Percentiles rank a stretch among this genome's conserved stretches.
Conservation (phyloP, 225 moss, liverwort and hornwort species). For the Lunularia cruciata region DNA sequence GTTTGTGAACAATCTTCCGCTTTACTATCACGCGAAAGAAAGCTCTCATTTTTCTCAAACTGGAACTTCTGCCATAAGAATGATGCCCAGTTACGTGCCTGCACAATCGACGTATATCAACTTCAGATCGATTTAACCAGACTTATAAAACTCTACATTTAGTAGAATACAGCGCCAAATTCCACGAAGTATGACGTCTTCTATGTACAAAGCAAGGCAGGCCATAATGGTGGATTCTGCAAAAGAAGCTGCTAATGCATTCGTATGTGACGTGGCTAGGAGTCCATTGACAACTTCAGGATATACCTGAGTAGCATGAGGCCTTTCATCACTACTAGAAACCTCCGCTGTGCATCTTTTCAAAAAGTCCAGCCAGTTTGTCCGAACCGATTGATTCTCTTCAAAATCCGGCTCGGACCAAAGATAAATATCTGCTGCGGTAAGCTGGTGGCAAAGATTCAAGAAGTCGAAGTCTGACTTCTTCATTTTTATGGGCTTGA, state of each 20-base stretch:
- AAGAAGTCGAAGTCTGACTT: constrained; percentile 10
- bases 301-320: constrained; percentile 35
- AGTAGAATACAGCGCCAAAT: no score
- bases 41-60: not conserved
- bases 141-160: not conserved
- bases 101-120: not conserved
- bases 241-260: not conserved
- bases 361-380: constrained; percentile 28
- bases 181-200: no score
- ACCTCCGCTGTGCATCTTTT: constrained; percentile 27
- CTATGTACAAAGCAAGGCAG: not conserved
- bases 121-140: not conserved
- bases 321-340: constrained; percentile 28
- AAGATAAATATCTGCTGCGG: constrained; percentile 15
- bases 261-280: not conserved
- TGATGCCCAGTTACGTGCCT: constrained; percentile 20
- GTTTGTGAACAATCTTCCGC: not conserved
- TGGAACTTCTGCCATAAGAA: constrained; percentile 19
- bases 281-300: not conserved
- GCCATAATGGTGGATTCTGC: not conserved
- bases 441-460: constrained; percentile 11
- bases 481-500: constrained; percentile 24
- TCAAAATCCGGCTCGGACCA: constrained; percentile 24
- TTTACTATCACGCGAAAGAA: no score
- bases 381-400: not conserved